Conservation (phyloP, 257 asterid genomes). For the Lantana camara region DNA sequence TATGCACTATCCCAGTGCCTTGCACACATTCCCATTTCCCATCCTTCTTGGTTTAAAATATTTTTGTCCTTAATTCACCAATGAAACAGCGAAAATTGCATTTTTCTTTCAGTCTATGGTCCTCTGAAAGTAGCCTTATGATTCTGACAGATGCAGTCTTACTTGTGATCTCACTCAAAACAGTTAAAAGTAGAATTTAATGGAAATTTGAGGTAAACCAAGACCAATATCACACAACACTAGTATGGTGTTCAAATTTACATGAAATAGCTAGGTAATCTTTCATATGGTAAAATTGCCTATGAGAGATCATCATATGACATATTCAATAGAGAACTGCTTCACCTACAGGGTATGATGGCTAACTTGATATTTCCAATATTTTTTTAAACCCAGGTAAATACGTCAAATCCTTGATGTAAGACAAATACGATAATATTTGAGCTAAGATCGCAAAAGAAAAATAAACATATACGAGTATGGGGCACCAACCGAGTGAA, state of each 20-base stretch:
- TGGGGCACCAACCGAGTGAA: conserved; percentile 16
- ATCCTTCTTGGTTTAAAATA: not conserved
- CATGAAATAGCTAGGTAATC: not conserved
- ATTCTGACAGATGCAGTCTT: conserved; percentile 15
- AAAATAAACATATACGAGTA: not conserved
- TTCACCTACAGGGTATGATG: not conserved
- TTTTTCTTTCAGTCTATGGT: not conserved
- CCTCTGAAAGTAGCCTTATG: not conserved
- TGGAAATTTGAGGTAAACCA: not conserved
- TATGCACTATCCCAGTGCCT: not conserved
- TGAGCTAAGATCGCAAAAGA: not conserved
- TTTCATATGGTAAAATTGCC: not conserved
- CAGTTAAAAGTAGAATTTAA: not conserved
- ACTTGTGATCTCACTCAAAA: not conserved
- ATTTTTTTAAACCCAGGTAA: conserved; percentile 5
- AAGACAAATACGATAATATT: conserved; percentile 4
- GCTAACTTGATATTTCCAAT: conserved; percentile 2
- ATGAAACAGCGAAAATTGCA: not conserved
- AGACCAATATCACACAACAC: not conserved
- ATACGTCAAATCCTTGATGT: not conserved
- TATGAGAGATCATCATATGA: not conserved
- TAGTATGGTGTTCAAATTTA: not conserved
- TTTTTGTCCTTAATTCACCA: not conserved
- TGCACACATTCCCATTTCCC: not conserved
- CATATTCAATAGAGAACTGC: not conserved